Conservation (phyloP, 441 rosid genomes). For the Erysimum cheiri region DNA sequence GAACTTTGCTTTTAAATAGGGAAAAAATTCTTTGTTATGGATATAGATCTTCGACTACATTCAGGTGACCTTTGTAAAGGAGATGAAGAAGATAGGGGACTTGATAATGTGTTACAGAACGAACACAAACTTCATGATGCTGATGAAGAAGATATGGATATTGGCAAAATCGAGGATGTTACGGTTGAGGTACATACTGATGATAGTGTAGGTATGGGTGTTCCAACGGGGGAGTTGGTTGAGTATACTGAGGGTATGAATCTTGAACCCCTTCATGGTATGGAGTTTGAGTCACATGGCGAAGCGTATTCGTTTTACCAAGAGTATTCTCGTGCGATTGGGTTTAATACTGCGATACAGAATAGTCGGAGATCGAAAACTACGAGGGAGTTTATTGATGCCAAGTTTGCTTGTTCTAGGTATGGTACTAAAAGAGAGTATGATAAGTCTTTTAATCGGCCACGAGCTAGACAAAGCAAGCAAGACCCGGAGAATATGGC, state of each 20-base stretch:
- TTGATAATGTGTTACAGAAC: conserved; percentile 55
- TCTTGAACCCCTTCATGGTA: conserved; percentile 83
- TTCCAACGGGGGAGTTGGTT: conserved; percentile 48
- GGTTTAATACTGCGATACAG: conserved; percentile 88
- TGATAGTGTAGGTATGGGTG: conserved; percentile 52
- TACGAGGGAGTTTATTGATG: conserved; percentile 85
- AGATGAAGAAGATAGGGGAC: conserved; percentile 57
- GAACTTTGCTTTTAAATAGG: no score
- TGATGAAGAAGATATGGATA: conserved; percentile 51
- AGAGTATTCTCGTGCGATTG: conserved; percentile 82
- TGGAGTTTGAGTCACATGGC: conserved; percentile 88
- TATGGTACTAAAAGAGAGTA: conserved; percentile 86
- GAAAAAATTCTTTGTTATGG: conserved; percentile 49
- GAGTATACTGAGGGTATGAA: conserved; percentile 63
- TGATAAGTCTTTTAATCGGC: conserved; percentile 76
- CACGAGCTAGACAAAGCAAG: conserved; percentile 79
- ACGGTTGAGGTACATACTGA: conserved; percentile 53
- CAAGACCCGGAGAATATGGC: conserved; percentile 82
- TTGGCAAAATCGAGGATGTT: conserved; percentile 53
- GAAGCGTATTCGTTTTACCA: conserved; percentile 89
- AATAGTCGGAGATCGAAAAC: conserved; percentile 90
- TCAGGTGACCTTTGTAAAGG: conserved; percentile 79
- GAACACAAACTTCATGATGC: conserved; percentile 65
- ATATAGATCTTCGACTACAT: conserved; percentile 84
- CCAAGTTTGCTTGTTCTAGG: conserved; percentile 91